These are phyloP conservation scores for Chalaropsis thielavioides DNA, from an alignment of 2,329 filamentous ascomycete genomes.

Conservation along the genomic window DNA sequence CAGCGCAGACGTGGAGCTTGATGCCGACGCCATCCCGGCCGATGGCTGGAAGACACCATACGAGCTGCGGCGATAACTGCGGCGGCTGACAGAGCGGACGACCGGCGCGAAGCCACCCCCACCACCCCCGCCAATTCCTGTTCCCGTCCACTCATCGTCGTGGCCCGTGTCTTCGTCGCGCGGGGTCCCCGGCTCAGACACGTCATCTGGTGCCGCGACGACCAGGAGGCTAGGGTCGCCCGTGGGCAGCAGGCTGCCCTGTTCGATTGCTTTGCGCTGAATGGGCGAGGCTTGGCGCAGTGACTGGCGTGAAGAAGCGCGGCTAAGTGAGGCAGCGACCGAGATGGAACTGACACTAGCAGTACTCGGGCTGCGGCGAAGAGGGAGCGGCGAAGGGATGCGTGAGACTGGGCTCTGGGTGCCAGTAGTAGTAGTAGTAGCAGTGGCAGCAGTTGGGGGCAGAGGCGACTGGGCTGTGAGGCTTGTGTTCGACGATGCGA, in stretches of 20 bases:
- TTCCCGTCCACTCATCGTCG: constrained; percentile 19
- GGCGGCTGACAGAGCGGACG: constrained; percentile 16
- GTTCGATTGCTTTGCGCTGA: constrained; percentile 11
- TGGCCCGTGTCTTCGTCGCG: constrained; percentile 23
- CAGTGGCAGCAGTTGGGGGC: constrained; percentile 20
- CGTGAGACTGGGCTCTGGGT: constrained; percentile 2
- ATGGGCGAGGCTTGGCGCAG: constrained; percentile 14
- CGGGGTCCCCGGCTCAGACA: constrained; percentile 42
- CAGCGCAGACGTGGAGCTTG: not conserved
- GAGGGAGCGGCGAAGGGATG: constrained; percentile 11
- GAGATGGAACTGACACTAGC: constrained; percentile 7
- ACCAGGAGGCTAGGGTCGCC: constrained; percentile 36
- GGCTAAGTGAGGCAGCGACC: constrained; percentile 8
- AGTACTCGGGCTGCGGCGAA: constrained; percentile 11
- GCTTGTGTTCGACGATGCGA: not conserved
- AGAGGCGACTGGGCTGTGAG: constrained; percentile 32
- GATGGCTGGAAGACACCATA: not conserved
- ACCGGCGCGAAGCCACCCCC: constrained; percentile 13
- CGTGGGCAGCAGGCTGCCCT: constrained; percentile 14
- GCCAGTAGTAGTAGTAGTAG: not conserved
- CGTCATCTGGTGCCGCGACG: constrained; percentile 47
- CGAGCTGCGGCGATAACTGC: constrained; percentile 3
- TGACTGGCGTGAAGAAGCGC: constrained; percentile 13
- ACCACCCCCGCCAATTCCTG: not conserved
- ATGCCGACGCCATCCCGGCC: not conserved